Base-by-base conservation (phyloP, 208 protist genomes). In the Leishmania major region DNA sequence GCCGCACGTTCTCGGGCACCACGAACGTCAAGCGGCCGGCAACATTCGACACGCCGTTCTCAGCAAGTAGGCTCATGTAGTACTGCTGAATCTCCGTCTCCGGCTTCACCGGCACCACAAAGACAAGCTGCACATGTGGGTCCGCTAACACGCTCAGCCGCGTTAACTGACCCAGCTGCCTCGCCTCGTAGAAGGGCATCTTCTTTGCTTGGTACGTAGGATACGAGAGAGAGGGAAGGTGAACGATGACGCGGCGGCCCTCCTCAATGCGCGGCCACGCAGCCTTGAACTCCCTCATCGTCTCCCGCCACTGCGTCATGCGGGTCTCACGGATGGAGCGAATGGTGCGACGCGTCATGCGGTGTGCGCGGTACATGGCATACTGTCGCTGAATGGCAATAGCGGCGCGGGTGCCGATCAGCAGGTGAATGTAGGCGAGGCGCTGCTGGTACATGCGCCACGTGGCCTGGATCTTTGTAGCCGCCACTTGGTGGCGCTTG, bases 401-500 rank as follows among this genome's bases (percentile, higher is more conserved):
- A 25, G 96, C 93, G 3, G 96, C 96, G 37, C 87, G 85, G 55
- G 90, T 97, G 81, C 91, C 94, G 66, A 96, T 85, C 67, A 94
- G 85, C 19, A 98, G 83, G 81, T 95, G 92, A 37, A 86, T 79
- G 80, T 97, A 98, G 31, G 92, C 92, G 37, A 96, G 88, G 55
- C 93, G 89, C 85, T 97, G 92, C 15, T 84, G 64, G 62, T 95
- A 94, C 96, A 98, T 98, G 75, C 92, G 91, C 91, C 93, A 97
- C 25, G 90, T 93, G n/a, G 93, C 88, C 82, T 98, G 96, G 35
- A 98, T 95, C 79, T 96, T 96, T 3, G 90, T 79, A n/a, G 94
- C 94, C 4, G 96, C 96, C 22, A 92, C 78, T 76, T 97, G 77
- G 67, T 91, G 88, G 25, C 96, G 94, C 15, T 83, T 79, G 57